Evolutionary conservation across 2,329 filamentous ascomycete species (phyloP).

Genomic region (Ilyonectria mors-panacis): DNA sequence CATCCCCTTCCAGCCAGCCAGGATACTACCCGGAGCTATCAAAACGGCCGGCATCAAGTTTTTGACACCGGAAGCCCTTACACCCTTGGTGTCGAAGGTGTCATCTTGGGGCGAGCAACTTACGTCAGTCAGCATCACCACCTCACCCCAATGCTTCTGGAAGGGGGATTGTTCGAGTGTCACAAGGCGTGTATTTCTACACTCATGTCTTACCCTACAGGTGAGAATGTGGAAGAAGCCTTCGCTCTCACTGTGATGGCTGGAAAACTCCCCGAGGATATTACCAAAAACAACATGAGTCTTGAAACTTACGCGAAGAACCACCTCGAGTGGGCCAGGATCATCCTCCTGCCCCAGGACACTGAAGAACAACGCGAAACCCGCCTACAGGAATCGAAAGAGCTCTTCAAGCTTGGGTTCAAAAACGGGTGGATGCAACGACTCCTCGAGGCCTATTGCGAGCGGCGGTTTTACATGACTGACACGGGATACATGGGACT

Average conservation of each 20-base stretch:
- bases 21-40: neutral
- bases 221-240: slow-evolving; percentile 31
- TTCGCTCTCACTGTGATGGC: slow-evolving; percentile 32
- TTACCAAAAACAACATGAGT: neutral
- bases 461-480: slow-evolving; percentile 32
- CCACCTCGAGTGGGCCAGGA: slow-evolving; percentile 31
- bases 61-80: slow-evolving; percentile 1
- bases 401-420: slow-evolving; percentile 23
- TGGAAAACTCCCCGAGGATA: slow-evolving; percentile 16
- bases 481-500: slow-evolving; percentile 39
- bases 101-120: slow-evolving; percentile 13
- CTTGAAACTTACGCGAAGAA: slow-evolving; percentile 29
- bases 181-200: slow-evolving; percentile 24
- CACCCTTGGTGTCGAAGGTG: slow-evolving; percentile 23
- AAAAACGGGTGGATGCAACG: slow-evolving; percentile 19
- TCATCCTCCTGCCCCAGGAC: slow-evolving; percentile 11
- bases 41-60: slow-evolving; percentile 21
- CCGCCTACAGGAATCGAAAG: neutral
- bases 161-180: slow-evolving; percentile 14
- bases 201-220: slow-evolving; percentile 30
- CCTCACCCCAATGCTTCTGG: slow-evolving; percentile 22
- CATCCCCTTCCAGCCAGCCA: slow-evolving; percentile 11
- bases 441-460: slow-evolving; percentile 31
- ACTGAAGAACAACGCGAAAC: slow-evolving; percentile 11
- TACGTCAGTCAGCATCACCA: slow-evolving; percentile 35